Conservation (phyloP, 768 basidiomycete species). For the Suillus occidentalis region DNA sequence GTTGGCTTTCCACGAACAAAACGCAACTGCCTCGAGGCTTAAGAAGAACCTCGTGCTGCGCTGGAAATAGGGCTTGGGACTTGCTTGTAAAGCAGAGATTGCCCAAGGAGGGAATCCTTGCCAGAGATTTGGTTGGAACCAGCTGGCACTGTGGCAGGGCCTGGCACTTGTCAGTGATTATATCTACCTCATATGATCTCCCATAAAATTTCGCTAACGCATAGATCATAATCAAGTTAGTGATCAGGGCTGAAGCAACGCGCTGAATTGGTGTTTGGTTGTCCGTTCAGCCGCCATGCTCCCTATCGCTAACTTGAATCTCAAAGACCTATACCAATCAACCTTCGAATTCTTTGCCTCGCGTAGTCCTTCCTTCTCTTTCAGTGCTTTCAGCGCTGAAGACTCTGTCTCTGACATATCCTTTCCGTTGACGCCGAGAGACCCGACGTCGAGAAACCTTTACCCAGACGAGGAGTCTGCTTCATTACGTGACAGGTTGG, state of each 20-base stretch:
- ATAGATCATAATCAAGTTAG: conserved; percentile 22
- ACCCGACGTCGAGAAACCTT: conserved; percentile 29
- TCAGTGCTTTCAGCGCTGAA: conserved; percentile 25
- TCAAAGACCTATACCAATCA: conserved; percentile 49
- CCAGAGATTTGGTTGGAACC: background rate
- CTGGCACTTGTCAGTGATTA: conserved; percentile 2
- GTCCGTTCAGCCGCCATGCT: conserved; percentile 42
- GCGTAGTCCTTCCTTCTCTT: conserved; percentile 38
- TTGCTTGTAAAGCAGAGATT: conserved; percentile 1
- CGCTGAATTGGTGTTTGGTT: conserved; percentile 30
- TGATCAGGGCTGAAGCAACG: conserved; percentile 30
- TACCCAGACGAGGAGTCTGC: conserved; percentile 44
- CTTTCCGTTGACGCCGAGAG: conserved; percentile 28
- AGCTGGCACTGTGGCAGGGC: background rate
- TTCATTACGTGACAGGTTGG: conserved; percentile 44
- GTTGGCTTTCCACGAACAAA: conserved; percentile 1
- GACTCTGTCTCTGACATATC: conserved; percentile 29
- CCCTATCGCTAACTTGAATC: conserved; percentile 46
- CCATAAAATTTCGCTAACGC: conserved; percentile 12
- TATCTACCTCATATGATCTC: conserved; percentile 9
- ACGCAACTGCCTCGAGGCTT: conserved; percentile 19
- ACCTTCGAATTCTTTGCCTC: conserved; percentile 62
- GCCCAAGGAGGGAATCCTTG: conserved; percentile 1
- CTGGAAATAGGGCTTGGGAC: conserved; percentile 5
- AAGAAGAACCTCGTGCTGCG: conserved; percentile 9